These are phyloP conservation scores for Telfairia occidentalis DNA, from an alignment of 331 rosid species.

Conservation along the genomic window DNA sequence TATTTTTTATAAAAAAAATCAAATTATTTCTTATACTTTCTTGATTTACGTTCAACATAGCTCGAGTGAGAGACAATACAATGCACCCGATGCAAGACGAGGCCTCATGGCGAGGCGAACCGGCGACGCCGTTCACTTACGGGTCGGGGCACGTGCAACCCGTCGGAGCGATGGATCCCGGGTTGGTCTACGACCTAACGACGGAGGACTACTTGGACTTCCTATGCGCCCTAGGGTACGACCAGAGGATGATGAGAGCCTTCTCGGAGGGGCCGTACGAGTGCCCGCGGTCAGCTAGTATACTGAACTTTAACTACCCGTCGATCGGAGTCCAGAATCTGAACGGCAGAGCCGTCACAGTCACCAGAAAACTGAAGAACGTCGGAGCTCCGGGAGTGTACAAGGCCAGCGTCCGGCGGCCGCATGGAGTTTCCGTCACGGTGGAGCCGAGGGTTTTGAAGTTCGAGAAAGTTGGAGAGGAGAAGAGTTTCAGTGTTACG, in stretches of 20 bases:
- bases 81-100: constrained; percentile 19
- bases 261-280: constrained; percentile 8
- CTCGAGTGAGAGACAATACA: constrained; percentile 32
- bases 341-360: constrained; percentile 12
- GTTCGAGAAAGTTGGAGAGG: constrained; percentile 11
- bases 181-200: constrained; percentile 39
- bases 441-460: constrained; percentile 18
- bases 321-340: constrained; percentile 26
- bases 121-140: constrained; percentile 25
- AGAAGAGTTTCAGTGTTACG: neutral
- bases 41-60: constrained; percentile 9
- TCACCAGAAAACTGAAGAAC: constrained; percentile 30
- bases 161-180: constrained; percentile 42
- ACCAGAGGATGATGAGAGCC: constrained; percentile 2
- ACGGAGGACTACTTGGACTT: constrained; percentile 28
- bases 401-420: constrained; percentile 5
- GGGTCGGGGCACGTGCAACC: constrained; percentile 44
- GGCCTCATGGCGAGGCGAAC: neutral
- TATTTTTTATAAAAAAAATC: too few species aligned
- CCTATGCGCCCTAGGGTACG: constrained; percentile 27
- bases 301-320: constrained; percentile 40
- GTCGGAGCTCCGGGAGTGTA: constrained; percentile 25
- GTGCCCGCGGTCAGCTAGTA: constrained; percentile 13
- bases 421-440: constrained; percentile 15
- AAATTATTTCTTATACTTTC: too few species aligned